A percentile compares a stretch with the other conserved stretches of the same genome.
These are phyloP conservation scores for Pleurotus tuber-regium DNA, from an alignment of 768 basidiomycete genomes.

Conservation along the genomic window DNA sequence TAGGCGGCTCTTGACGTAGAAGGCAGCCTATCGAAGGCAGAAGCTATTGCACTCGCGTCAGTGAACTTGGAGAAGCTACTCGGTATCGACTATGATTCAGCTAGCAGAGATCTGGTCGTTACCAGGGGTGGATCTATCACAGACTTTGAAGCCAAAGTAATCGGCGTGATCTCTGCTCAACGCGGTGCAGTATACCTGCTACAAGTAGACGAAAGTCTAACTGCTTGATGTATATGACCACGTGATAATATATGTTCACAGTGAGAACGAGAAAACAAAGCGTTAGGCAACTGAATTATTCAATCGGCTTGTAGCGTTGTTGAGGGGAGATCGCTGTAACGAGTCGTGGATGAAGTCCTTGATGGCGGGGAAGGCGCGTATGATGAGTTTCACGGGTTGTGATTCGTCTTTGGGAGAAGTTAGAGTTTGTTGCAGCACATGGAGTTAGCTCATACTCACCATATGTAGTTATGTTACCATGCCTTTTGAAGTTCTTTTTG, in stretches of 20 bases:
- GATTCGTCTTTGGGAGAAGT: conserved; percentile 48
- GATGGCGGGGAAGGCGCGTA: conserved; percentile 62
- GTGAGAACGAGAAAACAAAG: no score
- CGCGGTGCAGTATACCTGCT: conserved; percentile 22
- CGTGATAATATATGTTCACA: no score
- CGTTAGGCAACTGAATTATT: conserved; percentile 7
- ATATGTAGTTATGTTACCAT: conserved; percentile 62
- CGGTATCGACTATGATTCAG: conserved; percentile 25
- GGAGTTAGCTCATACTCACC: conserved; percentile 38
- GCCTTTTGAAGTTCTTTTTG: conserved; percentile 51
- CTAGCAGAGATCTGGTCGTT: conserved; percentile 37
- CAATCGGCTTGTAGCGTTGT: conserved; percentile 3
- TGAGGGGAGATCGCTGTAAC: conserved; percentile 15
- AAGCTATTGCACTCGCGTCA: conserved; percentile 37
- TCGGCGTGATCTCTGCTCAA: conserved; percentile 33
- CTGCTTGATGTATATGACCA: no score
- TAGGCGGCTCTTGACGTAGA: conserved; percentile 31
- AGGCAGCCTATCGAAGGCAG: conserved; percentile 26
- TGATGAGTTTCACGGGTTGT: conserved; percentile 75
- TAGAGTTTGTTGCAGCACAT: neutral
- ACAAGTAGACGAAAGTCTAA: conserved; percentile 5
- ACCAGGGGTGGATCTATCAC: conserved; percentile 34
- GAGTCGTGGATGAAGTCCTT: conserved; percentile 49
- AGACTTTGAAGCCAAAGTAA: conserved; percentile 39
- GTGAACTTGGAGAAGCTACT: conserved; percentile 41